phyloP scores from a whole-genome alignment of 768 basidiomycete genomes.

The Kwoniella mangroviensis region DNA sequence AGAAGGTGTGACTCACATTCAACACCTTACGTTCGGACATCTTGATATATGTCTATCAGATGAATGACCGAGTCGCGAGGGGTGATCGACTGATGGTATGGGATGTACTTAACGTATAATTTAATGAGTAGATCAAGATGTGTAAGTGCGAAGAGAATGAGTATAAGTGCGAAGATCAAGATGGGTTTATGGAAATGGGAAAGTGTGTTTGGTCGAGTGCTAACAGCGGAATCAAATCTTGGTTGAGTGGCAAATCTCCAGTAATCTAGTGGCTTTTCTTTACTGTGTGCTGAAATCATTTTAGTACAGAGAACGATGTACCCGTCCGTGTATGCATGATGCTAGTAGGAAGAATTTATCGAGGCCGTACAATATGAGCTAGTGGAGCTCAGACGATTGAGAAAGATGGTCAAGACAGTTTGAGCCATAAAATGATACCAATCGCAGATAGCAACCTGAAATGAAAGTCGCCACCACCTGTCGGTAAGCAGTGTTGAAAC shows the following conservation, averaged over 20 bases:
- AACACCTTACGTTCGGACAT: conserved; percentile 68
- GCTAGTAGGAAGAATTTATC: too few relatives aligned
- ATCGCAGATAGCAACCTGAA: too few relatives aligned
- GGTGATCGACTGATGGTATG: not conserved
- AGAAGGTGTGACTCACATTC: conserved; percentile 63
- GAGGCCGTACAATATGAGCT: too few relatives aligned
- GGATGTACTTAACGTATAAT: not conserved
- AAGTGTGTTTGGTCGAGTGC: not conserved
- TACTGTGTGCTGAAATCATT: too few relatives aligned
- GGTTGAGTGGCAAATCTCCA: conserved; percentile 5
- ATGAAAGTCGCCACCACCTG: too few relatives aligned
- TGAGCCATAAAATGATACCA: too few relatives aligned
- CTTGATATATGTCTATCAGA: conserved; percentile 23
- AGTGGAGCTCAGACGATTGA: too few relatives aligned
- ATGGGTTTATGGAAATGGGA: too few relatives aligned
- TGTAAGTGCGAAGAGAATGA: not conserved
- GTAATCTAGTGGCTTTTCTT: not conserved
- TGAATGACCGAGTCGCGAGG: conserved; percentile 1
- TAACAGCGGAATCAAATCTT: conserved; percentile 1
- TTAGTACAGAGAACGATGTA: too few relatives aligned
- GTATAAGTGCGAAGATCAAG: not conserved
- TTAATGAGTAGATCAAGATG: not conserved
- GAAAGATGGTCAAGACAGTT: too few relatives aligned
- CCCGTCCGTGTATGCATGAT: too few relatives aligned
- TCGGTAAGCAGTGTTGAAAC: too few relatives aligned